Base-by-base conservation (phyloP, 1,139 yeast species). In the Diutina sp. region DNA sequence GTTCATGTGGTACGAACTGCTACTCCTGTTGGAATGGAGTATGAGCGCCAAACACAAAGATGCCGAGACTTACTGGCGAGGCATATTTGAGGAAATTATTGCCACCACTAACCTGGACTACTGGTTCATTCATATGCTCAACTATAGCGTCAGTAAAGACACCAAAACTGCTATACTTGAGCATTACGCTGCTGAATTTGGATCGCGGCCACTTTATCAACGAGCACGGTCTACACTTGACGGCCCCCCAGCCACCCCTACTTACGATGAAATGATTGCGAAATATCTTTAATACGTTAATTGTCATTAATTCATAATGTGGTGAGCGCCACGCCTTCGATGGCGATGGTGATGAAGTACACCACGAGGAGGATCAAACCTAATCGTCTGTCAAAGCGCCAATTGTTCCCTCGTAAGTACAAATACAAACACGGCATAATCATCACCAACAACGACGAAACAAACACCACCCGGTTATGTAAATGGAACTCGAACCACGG, bases 61-160 rank as follows among this genome's bases (percentile, higher is more conserved):
- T 7, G 53, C 53, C 2, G 53, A 50, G 35, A 12, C 16, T 5
- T 16, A 50, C 21, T 50, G 41, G 41, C 14, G 18, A 7, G 5
- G n/a, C 5, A 6, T 50, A 8, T 7, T 50, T 4, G 18, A n/a
- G 6, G 53, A 50, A 50, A 32, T 50, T 2, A 50, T 50, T 18
- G 14, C 14, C 21, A 21, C 16, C 4, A 50, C 53, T 29, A 32
- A 50, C 4, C 53, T 50, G 53, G 53, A 50, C 14, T 50, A 50
- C 44, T 50, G 53, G 53, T 50, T 50, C 16, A 16, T 32, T n/a
- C 53, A 50, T n/a, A 32, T 50, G 53, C 53, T 50, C 18, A 30
- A 50, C n/a, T 50, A 50, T 16, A 30, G 28, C 3, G 41, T 50
- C 7, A 9, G 25, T 11, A 6, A 3, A 6, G 29, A 9, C n/a